These are phyloP conservation scores for Glycine soja DNA, from an alignment of 306 rosid species.

Conservation along the genomic window DNA sequence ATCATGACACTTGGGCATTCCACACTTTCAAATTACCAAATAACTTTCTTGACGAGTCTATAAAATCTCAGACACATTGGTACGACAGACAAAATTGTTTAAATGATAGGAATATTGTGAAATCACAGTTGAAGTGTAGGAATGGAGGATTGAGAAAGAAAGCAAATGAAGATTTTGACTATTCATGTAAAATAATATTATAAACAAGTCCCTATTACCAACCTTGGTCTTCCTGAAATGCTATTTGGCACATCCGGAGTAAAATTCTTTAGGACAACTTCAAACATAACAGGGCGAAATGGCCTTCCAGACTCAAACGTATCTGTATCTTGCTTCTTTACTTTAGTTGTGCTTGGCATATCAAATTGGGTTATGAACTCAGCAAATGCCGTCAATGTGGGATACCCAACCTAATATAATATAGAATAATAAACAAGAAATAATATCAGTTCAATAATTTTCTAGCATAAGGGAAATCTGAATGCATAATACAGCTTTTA, in stretches of 20 bases:
- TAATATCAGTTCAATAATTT: conserved; percentile 24
- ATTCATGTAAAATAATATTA: not conserved
- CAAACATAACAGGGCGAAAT: conserved; percentile 86
- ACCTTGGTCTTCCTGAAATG: conserved; percentile 91
- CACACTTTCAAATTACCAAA: conserved; percentile 20
- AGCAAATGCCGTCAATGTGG: conserved; percentile 77
- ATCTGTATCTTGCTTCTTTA: conserved; percentile 58
- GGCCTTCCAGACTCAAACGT: conserved; percentile 75
- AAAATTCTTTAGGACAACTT: conserved; percentile 70
- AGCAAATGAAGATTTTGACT: not conserved
- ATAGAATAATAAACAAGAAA: conserved; percentile 36
- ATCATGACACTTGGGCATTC: conserved; percentile 13
- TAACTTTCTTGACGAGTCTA: not conserved
- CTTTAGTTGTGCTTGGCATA: conserved; percentile 58
- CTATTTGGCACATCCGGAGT: conserved; percentile 77
- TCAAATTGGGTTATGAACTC: conserved; percentile 80
- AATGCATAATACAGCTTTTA: conserved; percentile 13
- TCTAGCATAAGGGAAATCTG: not conserved
- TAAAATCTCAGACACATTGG: conserved; percentile 4
- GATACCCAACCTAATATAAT: conserved; percentile 68
- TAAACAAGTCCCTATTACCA: conserved; percentile 40
- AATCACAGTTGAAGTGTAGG: not conserved
- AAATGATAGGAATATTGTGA: conserved; percentile 5
- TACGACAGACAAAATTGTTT: not conserved
- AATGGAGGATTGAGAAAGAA: not conserved